Evolutionary conservation across 306 rosid species (phyloP).

Genomic region (Rosa lucieae): DNA sequence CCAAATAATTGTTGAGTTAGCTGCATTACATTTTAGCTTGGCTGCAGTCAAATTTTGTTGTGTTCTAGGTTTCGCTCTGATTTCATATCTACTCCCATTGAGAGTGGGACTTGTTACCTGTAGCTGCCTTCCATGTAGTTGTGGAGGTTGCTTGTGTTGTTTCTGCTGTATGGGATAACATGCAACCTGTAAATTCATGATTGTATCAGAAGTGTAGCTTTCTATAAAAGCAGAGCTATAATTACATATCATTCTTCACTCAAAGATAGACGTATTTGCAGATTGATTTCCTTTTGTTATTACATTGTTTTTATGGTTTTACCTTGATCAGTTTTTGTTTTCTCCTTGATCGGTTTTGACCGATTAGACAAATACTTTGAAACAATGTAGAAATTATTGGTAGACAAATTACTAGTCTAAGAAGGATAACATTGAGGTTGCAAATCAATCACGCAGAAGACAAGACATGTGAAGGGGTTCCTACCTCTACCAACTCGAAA

Average conservation of each 20-base stretch:
- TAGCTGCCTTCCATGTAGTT: background rate
- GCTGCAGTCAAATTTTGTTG: background rate
- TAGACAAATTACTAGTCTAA: background rate
- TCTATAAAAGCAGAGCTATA: background rate
- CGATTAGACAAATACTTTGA: background rate
- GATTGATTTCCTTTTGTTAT: background rate
- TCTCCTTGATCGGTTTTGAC: background rate
- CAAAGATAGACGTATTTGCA: background rate
- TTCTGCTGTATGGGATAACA: background rate
- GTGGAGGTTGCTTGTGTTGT: background rate
- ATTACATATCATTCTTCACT: background rate
- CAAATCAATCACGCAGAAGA: slow-evolving; percentile 11
- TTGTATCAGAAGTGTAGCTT: background rate
- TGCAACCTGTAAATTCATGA: background rate
- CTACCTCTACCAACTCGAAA: slow-evolving; percentile 6
- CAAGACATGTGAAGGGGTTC: slow-evolving; percentile 39
- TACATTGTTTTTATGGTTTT: background rate
- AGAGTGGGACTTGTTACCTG: background rate
- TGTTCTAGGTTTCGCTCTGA: background rate
- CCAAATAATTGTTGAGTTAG: background rate
- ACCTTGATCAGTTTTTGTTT: background rate
- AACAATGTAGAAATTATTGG: background rate
- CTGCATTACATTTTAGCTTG: background rate
- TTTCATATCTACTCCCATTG: background rate
- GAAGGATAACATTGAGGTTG: background rate